These are phyloP conservation scores for Wickerhamiella qilinensis DNA, from an alignment of 805 yeast genomes.

Conservation along the genomic window DNA sequence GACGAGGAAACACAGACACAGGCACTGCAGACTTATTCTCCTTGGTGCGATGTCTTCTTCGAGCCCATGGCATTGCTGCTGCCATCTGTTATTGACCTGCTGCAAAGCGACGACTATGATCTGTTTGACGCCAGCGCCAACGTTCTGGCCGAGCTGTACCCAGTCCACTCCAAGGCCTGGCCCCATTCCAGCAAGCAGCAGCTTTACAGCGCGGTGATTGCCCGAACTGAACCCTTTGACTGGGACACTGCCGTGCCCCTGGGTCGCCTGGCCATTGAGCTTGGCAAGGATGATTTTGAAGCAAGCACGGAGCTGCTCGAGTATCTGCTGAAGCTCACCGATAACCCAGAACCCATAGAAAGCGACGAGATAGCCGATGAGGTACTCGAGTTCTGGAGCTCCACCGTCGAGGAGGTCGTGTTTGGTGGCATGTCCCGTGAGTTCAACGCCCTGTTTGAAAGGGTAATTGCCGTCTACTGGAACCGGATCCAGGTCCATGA, in stretches of 20 bases:
- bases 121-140: constrained; percentile 6
- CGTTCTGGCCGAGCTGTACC: constrained; percentile 9
- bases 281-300: constrained; percentile 9
- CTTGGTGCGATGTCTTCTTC: constrained; percentile 11
- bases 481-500: constrained; percentile 34
- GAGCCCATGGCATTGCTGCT: constrained; percentile 6
- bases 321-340: constrained; percentile 9
- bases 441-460: constrained; percentile 22
- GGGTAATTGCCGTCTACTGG: constrained; percentile 52
- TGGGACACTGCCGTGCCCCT: constrained; percentile 7
- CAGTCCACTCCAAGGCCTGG: constrained; percentile 7
- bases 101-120: constrained; percentile 7
- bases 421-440: constrained; percentile 15
- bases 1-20: background rate
- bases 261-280: constrained; percentile 9
- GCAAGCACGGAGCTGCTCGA: constrained; percentile 6
- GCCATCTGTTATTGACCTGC: constrained; percentile 1
- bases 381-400: constrained; percentile 22
- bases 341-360: constrained; percentile 10
- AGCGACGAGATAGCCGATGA: constrained; percentile 19
- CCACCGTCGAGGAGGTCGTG: constrained; percentile 18
- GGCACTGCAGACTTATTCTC: constrained; percentile 6
- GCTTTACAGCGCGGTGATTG: background rate
- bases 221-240: constrained; percentile 6
- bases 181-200: background rate